phyloP scores from a whole-genome alignment of 306 rosid species.

The Medicago ruthenica region DNA sequence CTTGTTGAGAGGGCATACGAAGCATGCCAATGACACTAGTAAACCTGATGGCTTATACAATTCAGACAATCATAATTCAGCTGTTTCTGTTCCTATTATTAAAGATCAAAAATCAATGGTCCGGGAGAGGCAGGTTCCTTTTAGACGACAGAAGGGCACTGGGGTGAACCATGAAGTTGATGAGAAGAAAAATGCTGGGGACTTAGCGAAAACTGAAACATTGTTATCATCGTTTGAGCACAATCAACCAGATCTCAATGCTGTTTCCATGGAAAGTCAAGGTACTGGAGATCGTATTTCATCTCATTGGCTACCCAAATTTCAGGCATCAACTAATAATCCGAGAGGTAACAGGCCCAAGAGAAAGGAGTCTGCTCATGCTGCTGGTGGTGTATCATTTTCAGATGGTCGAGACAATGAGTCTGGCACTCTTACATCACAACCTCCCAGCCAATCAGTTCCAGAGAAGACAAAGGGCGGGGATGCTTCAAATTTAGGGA shows the following conservation, averaged over 20 bases:
- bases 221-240: constrained; percentile 53
- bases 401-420: constrained; percentile 45
- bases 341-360: constrained; percentile 52
- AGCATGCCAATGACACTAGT: constrained; percentile 55
- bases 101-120: constrained; percentile 63
- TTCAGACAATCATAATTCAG: constrained; percentile 49
- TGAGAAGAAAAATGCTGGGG: constrained; percentile 59
- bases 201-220: constrained; percentile 49
- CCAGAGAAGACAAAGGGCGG: constrained; percentile 51
- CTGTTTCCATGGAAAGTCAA: constrained; percentile 63
- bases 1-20: constrained; percentile 56
- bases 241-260: constrained; percentile 53
- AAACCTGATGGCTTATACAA: constrained; percentile 60
- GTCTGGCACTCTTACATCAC: constrained; percentile 43
- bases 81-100: constrained; percentile 44
- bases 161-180: constrained; percentile 60
- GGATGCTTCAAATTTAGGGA: constrained; percentile 50
- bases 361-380: constrained; percentile 48
- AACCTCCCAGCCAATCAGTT: constrained; percentile 51
- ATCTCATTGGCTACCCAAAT: constrained; percentile 93
- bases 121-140: constrained; percentile 63
- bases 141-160: constrained; percentile 63
- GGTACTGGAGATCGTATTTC: constrained; percentile 62
- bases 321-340: constrained; percentile 56
- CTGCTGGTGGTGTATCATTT: constrained; percentile 33